Conservation (phyloP, 2,329 filamentous ascomycete genomes). For the Amauroascus verrucosus region DNA sequence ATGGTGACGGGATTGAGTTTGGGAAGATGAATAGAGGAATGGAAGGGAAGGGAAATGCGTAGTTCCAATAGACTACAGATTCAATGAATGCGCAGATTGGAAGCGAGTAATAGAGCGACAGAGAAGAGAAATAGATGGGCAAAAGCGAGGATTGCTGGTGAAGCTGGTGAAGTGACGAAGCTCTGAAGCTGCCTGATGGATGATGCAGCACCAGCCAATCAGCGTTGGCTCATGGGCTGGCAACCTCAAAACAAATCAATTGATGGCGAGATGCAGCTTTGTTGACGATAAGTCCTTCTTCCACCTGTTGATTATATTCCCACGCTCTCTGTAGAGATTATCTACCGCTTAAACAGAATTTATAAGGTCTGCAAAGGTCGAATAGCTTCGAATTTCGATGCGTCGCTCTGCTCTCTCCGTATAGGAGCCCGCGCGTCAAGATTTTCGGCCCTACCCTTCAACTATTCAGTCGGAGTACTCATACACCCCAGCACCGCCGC, state of each 20-base stretch:
- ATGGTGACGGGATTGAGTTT: slow-evolving; percentile 43
- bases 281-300: background rate
- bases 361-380: background rate
- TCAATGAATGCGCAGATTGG: background rate
- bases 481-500: slow-evolving; percentile 32
- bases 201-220: slow-evolving; percentile 9
- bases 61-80: background rate
- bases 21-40: slow-evolving; percentile 1
- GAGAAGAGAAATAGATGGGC: too few species aligned
- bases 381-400: background rate
- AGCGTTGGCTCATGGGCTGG: background rate
- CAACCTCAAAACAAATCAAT: slow-evolving; percentile 1
- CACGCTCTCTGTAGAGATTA: background rate
- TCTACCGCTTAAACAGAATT: background rate
- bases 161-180: slow-evolving; percentile 32
- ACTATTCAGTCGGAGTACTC: slow-evolving; percentile 35
- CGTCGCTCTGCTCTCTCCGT: slow-evolving; percentile 3
- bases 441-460: slow-evolving; percentile 38
- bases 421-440: slow-evolving; percentile 26
- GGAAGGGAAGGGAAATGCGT: background rate
- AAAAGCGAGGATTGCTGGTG: background rate
- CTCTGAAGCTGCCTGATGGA: slow-evolving; percentile 30
- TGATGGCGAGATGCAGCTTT: background rate
- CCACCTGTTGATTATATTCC: background rate
- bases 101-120: background rate